phyloP scores from a whole-genome alignment of 306 rosid species.

The Mucuna pruriens region DNA sequence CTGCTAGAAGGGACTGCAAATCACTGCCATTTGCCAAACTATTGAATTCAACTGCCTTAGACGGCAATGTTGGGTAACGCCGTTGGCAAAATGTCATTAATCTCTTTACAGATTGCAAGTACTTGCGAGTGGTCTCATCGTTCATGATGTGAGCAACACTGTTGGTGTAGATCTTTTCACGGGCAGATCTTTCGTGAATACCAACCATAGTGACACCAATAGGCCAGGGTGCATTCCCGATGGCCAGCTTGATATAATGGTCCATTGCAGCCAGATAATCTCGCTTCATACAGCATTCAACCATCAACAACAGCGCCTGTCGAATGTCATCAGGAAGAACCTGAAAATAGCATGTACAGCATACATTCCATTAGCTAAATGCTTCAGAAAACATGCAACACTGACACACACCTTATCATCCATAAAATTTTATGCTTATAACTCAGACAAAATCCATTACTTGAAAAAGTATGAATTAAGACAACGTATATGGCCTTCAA shows the following conservation, averaged over 20 bases:
- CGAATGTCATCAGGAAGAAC: constrained; percentile 93
- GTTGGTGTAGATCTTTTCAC: constrained; percentile 96
- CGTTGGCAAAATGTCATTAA: constrained; percentile 97
- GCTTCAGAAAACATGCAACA: not conserved
- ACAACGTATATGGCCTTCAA: not conserved
- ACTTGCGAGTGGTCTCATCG: constrained; percentile 95
- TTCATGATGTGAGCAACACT: constrained; percentile 99
- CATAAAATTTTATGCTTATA: constrained; percentile 4
- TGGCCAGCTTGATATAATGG: constrained; percentile 92
- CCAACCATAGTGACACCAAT: constrained; percentile 99
- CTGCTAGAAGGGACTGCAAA: constrained; percentile 87
- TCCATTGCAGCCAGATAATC: constrained; percentile 99
- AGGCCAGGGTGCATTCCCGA: constrained; percentile 99
- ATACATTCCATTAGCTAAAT: not conserved
- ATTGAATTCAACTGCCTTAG: constrained; percentile 99
- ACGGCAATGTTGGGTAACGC: constrained; percentile 93
- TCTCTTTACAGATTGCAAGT: constrained; percentile 91
- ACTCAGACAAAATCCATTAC: constrained; percentile 5
- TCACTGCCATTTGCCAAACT: constrained; percentile 99
- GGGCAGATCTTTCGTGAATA: constrained; percentile 98
- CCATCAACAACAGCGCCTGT: constrained; percentile 78
- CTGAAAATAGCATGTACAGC: constrained; percentile 45
- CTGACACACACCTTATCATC: not conserved
- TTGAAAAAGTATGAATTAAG: not conserved
- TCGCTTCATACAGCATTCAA: constrained; percentile 90